Conservation (phyloP, 345 rosid species). For the Orychophragmus violaceus region DNA sequence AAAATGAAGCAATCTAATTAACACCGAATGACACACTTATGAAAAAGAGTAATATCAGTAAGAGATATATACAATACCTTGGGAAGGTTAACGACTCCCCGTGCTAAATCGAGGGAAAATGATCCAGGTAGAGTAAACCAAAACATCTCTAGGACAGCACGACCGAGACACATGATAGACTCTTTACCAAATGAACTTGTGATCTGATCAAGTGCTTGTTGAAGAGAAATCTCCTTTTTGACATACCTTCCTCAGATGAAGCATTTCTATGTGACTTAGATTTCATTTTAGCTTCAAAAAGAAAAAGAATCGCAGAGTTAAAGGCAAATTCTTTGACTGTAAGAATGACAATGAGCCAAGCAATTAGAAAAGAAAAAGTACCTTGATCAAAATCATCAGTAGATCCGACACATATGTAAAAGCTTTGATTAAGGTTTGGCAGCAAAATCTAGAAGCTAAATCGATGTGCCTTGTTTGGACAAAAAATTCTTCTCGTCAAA, state of each 20-base stretch:
- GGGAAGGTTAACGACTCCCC: constrained; percentile 90
- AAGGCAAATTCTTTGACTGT: too few species aligned
- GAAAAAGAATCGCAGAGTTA: background rate
- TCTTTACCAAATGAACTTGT: constrained; percentile 82
- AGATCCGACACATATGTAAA: too few species aligned
- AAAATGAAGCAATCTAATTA: too few species aligned
- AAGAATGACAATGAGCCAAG: background rate
- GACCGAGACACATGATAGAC: constrained; percentile 89
- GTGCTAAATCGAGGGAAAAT: constrained; percentile 73
- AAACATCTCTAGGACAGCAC: constrained; percentile 61
- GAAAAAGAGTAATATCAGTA: background rate
- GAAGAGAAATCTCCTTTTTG: constrained; percentile 80
- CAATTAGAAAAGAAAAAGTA: background rate
- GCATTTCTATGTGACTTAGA: constrained; percentile 73
- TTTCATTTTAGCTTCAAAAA: constrained; percentile 54
- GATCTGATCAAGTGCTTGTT: constrained; percentile 87
- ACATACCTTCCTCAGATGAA: constrained; percentile 61
- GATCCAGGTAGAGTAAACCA: constrained; percentile 89
- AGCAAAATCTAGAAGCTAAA: constrained; percentile 47
- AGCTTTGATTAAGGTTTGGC: constrained; percentile 49
- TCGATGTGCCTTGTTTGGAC: too few species aligned
- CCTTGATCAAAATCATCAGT: background rate
- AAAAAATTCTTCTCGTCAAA: too few species aligned
- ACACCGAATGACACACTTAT: too few species aligned
- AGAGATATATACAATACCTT: constrained; percentile 59